Evolutionary conservation across 2,329 filamentous ascomycete species (phyloP), one percentile per base, ranked within the genome.

Genomic region (Colletotrichum tabaci): DNA sequence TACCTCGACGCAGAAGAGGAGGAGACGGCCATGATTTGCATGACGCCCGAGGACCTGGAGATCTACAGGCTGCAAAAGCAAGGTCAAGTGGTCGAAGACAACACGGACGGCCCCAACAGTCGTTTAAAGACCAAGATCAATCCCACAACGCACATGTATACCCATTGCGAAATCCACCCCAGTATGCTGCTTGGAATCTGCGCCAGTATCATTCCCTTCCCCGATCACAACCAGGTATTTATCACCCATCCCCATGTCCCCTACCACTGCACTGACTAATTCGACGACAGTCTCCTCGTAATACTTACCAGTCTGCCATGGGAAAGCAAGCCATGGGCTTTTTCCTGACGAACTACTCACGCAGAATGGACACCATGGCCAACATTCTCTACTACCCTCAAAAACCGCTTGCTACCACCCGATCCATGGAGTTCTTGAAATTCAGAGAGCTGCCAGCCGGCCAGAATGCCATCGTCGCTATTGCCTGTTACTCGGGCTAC

Each of bases 241-340:
- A 58, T 86, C 79, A 58, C 10, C 35, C 55, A 8, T 16, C 30
- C 38, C 23, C 9, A 7, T 35, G 61, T 70, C 55, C 23, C 46
- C 44, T 47, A 15, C 30, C 26, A 10, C 53, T 40, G 74, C 50
- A 53, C 4, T 61, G 76, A 73, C 80, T 87, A 79, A 86, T 38
- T 38, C 76, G 47, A 57, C 58, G 12, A 23, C 47, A 97, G 89
- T 98, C 96, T 74, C 96, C 96, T 75, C 93, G 96, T 93, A 99
- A 99, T 81, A 98, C 96, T 4, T 99, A 98, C 83, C 96, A 98
- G 84, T 98, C 96, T 78, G 96, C 96, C 80, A 99, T 99, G 96
- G 96, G 97, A 87, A 99, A 99, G 85, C 96, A 99, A 89, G 96
- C 96, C 74, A 99, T 99, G 97, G 96, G 97, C 80, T 95, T 98